Evolutionary conservation across 169 alveolate species (phyloP).

Genomic region (Theileria orientalis): DNA sequence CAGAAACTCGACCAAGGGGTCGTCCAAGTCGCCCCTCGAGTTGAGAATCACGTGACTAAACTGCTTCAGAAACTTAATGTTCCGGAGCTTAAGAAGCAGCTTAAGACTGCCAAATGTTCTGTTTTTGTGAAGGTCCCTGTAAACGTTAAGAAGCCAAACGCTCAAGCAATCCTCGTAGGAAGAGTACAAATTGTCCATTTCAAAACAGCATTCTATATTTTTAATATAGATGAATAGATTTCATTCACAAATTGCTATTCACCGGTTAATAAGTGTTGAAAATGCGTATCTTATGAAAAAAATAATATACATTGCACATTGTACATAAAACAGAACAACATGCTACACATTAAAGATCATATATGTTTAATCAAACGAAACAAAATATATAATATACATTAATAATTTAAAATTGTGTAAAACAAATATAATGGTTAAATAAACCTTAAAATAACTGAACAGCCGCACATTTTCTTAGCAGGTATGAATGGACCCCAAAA

Average conservation of each 20-base stretch:
- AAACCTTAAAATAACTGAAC: too few relatives aligned
- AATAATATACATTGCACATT: not conserved
- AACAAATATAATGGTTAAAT: too few relatives aligned
- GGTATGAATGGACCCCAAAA: too few relatives aligned
- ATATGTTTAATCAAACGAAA: too few relatives aligned
- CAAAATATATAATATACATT: too few relatives aligned
- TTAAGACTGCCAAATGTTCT: not conserved
- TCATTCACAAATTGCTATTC: not conserved
- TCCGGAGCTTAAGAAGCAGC: conserved; percentile 4
- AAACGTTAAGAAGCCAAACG: not conserved
- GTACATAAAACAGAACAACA: not conserved
- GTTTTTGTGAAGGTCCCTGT: not conserved
- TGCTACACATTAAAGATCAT: not conserved
- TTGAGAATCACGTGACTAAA: not conserved
- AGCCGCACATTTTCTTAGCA: too few relatives aligned
- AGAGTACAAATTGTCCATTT: not conserved
- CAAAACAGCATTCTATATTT: not conserved
- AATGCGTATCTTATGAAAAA: not conserved
- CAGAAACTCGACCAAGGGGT: conserved; percentile 3
- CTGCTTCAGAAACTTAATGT: not conserved
- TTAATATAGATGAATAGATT: not conserved
- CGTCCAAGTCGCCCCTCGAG: conserved; percentile 1
- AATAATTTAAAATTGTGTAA: too few relatives aligned
- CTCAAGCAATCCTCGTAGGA: not conserved
- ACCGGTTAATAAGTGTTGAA: not conserved